Percentiles rank a stretch among this genome's conserved stretches.
Evolutionary conservation across 192 early-diverging fungal species (phyloP).

Genomic region (Coemansia sp.): DNA sequence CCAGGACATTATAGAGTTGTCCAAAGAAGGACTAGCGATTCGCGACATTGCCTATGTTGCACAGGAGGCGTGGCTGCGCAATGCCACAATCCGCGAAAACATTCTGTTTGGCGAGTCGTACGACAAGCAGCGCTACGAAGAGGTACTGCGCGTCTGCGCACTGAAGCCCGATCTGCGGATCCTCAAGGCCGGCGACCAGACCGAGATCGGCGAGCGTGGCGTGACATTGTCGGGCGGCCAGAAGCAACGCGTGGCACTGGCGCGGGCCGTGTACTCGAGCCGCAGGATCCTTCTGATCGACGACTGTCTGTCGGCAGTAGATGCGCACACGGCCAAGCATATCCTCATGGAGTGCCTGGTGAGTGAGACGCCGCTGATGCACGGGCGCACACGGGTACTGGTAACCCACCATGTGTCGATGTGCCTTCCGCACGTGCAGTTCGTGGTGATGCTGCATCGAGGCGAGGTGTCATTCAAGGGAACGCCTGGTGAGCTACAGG

Average conservation of each 20-base stretch:
- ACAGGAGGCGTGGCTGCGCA: conserved; percentile 72
- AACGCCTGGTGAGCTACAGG: conserved; percentile 40
- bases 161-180: conserved; percentile 79
- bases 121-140: conserved; percentile 67
- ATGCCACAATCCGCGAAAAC: conserved; percentile 72
- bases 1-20: conserved; percentile 16
- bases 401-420: conserved; percentile 82
- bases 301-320: conserved; percentile 91
- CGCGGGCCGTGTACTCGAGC: conserved; percentile 75
- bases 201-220: conserved; percentile 92
- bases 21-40: conserved; percentile 36
- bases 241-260: conserved; percentile 81
- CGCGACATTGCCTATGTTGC: conserved; percentile 81
- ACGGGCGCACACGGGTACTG: conserved; percentile 73
- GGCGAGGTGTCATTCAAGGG: conserved; percentile 56
- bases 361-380: conserved; percentile 59
- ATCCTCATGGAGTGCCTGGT: conserved; percentile 73
- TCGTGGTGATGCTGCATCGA: conserved; percentile 58
- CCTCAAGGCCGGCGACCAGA: conserved; percentile 77
- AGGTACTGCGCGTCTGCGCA: conserved; percentile 80
- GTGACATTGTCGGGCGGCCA: conserved; percentile 82
- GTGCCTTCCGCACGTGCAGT: conserved; percentile 52
- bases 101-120: conserved; percentile 79
- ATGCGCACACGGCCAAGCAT: conserved; percentile 87
- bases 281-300: conserved; percentile 69